Conservation (phyloP, 2,329 filamentous ascomycete genomes). For the Neofusicoccum cordaticola region DNA sequence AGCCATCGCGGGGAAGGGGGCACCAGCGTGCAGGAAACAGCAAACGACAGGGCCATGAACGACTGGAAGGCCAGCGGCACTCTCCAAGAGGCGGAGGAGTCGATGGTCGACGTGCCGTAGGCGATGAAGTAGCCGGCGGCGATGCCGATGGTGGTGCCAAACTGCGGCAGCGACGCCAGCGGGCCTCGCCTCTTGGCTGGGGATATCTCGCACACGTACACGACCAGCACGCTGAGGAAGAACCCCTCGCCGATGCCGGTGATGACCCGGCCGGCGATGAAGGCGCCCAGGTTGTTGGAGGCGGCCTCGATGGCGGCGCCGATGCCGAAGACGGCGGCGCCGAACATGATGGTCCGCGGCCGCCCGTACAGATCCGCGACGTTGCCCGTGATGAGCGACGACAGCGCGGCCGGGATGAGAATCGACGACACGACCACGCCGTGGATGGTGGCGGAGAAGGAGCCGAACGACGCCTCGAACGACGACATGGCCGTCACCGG, state of each 20-base stretch:
- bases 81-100: constrained; percentile 54
- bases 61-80: constrained; percentile 54
- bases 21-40: constrained; percentile 42
- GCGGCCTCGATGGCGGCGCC: constrained; percentile 45
- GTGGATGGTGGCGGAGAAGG: constrained; percentile 51
- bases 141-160: constrained; percentile 51
- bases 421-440: constrained; percentile 61
- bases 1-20: constrained; percentile 61
- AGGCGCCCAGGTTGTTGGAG: constrained; percentile 48
- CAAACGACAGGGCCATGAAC: constrained; percentile 40
- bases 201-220: constrained; percentile 61
- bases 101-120: constrained; percentile 52
- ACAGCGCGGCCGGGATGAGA: constrained; percentile 54
- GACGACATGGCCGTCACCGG: constrained; percentile 58
- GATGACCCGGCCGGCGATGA: constrained; percentile 55
- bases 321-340: constrained; percentile 51
- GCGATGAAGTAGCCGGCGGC: constrained; percentile 59
- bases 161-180: constrained; percentile 53
- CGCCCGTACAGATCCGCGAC: constrained; percentile 56
- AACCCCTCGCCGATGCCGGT: constrained; percentile 60
- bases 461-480: constrained; percentile 51
- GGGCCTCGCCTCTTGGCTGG: constrained; percentile 51
- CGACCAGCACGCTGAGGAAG: constrained; percentile 43
- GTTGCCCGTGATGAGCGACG: constrained; percentile 56
- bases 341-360: constrained; percentile 48